Percentiles rank a stretch among this genome's conserved stretches.
phyloP scores from a whole-genome alignment of 176 grass and related monocot genomes.

The Avena sativa region DNA sequence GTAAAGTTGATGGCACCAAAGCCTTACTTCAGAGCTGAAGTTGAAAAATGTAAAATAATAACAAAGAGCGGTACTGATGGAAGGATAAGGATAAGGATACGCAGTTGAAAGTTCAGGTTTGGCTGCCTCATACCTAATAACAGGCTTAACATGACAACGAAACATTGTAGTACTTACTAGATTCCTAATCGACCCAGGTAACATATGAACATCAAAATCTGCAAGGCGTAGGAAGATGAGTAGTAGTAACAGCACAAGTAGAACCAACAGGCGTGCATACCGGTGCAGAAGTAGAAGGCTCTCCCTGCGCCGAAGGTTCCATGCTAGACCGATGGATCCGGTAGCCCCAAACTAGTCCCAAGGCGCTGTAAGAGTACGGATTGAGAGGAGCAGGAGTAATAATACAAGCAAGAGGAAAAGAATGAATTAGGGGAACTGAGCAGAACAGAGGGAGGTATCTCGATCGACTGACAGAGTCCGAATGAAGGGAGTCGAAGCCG shows the following conservation, averaged over 20 bases:
- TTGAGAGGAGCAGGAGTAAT: background rate
- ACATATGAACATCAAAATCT: constrained; percentile 2
- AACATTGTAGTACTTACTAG: background rate
- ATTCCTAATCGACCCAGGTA: background rate
- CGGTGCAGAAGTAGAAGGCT: constrained; percentile 14
- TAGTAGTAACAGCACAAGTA: background rate
- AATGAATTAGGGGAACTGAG: background rate
- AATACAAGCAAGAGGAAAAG: background rate
- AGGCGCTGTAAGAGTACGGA: background rate
- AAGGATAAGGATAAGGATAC: too few relatives aligned
- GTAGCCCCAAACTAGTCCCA: background rate
- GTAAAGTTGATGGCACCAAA: constrained; percentile 7
- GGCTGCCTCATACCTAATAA: background rate
- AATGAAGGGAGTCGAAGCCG: background rate
- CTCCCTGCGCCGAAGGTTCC: constrained; percentile 22
- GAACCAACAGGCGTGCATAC: constrained; percentile 4
- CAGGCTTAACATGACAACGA: background rate
- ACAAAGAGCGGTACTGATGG: background rate
- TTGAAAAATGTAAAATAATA: background rate
- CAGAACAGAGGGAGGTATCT: background rate
- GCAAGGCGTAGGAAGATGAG: background rate
- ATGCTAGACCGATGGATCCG: constrained; percentile 1
- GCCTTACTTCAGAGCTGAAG: background rate
- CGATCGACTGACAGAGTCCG: background rate
- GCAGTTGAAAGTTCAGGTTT: too few relatives aligned